These are phyloP conservation scores for Tolypocladium paradoxum DNA, from an alignment of 2,329 filamentous ascomycete species.

Conservation along the genomic window DNA sequence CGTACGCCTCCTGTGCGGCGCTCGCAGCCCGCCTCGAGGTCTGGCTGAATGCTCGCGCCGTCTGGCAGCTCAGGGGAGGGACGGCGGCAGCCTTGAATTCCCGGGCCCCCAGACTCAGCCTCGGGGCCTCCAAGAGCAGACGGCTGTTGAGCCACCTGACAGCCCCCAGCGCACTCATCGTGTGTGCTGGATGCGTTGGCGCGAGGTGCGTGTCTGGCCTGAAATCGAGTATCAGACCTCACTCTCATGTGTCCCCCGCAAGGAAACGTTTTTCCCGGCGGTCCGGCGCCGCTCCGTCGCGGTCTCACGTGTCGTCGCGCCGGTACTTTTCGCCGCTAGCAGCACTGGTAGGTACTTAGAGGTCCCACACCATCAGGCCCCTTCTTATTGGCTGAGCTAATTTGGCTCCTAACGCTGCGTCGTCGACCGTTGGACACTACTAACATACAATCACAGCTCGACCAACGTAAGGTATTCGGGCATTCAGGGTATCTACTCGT, in stretches of 20 bases:
- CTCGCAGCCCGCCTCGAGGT: conserved; percentile 15
- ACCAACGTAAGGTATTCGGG: background rate
- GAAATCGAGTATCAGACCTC: background rate
- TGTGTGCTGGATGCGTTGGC: conserved; percentile 8
- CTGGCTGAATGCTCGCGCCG: conserved; percentile 22
- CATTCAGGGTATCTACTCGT: background rate
- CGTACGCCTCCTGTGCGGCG: conserved; percentile 33
- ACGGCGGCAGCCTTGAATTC: conserved; percentile 14
- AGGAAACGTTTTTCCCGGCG: background rate
- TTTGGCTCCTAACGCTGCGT: too few species aligned
- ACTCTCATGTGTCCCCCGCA: background rate
- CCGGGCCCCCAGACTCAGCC: conserved; percentile 14
- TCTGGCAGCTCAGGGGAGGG: conserved; percentile 11
- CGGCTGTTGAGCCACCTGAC: conserved; percentile 31
- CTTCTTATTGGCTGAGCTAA: background rate
- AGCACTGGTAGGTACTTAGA: background rate
- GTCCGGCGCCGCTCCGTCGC: background rate
- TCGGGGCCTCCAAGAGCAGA: conserved; percentile 20
- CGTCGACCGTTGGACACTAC: too few species aligned
- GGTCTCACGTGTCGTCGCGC: background rate
- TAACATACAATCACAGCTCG: too few species aligned
- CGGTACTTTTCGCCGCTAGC: background rate
- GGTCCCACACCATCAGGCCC: background rate
- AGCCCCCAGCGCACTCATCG: conserved; percentile 28
- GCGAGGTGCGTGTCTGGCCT: background rate